A percentile compares a stretch with the other conserved stretches of the same genome.
Evolutionary conservation across 805 yeast species (phyloP).

Genomic region (Suhomyces sp.): DNA sequence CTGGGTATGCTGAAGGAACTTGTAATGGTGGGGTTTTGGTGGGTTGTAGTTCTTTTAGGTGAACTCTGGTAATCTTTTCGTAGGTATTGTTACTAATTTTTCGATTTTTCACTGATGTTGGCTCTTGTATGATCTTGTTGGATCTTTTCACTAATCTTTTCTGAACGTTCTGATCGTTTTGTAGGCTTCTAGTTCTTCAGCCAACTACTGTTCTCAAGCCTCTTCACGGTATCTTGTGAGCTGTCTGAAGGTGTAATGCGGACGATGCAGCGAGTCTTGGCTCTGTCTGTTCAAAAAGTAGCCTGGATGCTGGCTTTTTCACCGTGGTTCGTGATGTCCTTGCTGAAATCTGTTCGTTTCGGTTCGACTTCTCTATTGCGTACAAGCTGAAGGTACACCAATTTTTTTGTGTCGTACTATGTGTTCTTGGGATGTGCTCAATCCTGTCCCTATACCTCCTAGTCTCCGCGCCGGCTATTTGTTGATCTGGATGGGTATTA

Average conservation of each 20-base stretch:
- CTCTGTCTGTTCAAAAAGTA: background rate
- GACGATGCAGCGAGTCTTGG: background rate
- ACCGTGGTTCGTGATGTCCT: background rate
- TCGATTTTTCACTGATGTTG: background rate
- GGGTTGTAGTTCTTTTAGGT: background rate
- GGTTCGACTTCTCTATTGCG: background rate
- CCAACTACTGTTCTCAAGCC: background rate
- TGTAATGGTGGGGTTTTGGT: background rate
- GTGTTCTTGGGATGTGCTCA: background rate
- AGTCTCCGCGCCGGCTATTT: background rate
- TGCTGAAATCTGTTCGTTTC: background rate
- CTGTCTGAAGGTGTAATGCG: background rate
- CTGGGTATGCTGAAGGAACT: background rate
- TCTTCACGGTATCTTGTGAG: background rate
- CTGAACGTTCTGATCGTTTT: background rate
- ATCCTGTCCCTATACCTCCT: background rate
- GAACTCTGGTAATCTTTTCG: background rate
- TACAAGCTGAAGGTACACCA: background rate
- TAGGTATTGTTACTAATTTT: background rate
- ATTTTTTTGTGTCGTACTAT: background rate
- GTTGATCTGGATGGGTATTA: conserved; percentile 4
- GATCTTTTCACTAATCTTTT: background rate
- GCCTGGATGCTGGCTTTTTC: background rate
- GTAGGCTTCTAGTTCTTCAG: background rate
- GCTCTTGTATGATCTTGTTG: background rate